These are phyloP conservation scores for Metschnikowia chrysomelidarum DNA, from an alignment of 805 yeast species.

Conservation along the genomic window DNA sequence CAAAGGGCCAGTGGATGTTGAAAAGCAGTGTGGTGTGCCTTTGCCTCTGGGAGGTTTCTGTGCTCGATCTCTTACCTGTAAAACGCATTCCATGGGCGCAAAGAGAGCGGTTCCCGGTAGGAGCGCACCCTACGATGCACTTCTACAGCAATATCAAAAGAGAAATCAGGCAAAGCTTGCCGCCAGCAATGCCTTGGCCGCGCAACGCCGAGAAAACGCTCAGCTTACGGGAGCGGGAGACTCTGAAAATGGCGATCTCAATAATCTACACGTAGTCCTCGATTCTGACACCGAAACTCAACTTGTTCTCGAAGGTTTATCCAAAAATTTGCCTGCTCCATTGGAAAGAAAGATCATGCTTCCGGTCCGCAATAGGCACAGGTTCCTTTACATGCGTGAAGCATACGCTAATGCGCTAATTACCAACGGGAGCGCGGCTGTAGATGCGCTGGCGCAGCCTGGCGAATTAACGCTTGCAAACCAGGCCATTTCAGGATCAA, in stretches of 20 bases:
- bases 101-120: constrained; percentile 94
- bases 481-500: constrained; percentile 48
- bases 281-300: constrained; percentile 94
- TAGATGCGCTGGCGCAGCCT: constrained; percentile 27
- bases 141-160: constrained; percentile 86
- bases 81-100: constrained; percentile 98
- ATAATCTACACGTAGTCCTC: constrained; percentile 45
- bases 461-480: constrained; percentile 43
- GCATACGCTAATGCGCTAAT: constrained; percentile 86
- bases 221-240: constrained; percentile 32
- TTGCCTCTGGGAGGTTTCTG: constrained; percentile 93
- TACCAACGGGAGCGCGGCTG: constrained; percentile 55
- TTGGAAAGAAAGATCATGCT: constrained; percentile 70
- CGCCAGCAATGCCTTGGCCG: constrained; percentile 75
- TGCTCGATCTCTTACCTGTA: constrained; percentile 94
- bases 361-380: constrained; percentile 68
- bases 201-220: constrained; percentile 69
- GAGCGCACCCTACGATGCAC: constrained; percentile 85
- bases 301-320: constrained; percentile 85
- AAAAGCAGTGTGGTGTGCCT: constrained; percentile 94
- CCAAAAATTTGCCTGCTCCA: constrained; percentile 78
- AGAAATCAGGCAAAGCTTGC: constrained; percentile 89
- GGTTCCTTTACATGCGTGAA: constrained; percentile 85
- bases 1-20: constrained; percentile 86
- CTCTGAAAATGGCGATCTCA: constrained; percentile 20